Evolutionary conservation across 441 rosid genomes (phyloP), one percentile per base, ranked within the genome.

Genomic region (Erodium trifolium): DNA sequence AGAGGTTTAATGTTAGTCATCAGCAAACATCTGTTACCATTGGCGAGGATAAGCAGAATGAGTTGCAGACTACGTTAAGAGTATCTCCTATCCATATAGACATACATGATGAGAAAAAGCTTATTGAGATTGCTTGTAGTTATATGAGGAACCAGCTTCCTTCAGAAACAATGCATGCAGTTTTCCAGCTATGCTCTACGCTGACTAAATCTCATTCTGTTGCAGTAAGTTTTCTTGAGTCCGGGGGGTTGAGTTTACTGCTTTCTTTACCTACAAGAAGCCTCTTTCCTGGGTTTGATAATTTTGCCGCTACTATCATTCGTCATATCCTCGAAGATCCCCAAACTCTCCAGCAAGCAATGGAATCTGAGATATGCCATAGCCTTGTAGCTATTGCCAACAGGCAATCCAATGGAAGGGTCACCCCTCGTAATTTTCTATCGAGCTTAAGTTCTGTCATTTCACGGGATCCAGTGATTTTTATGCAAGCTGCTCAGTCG

Each of bases 301-400:
- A 74, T 80, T 77, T 92, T 82, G 91, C 94, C 77, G 91, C 97
- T 65, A 86, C 90, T 73, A 90, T 94, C 18, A 84, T 92, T 77
- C 91, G 99, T 34, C 97, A 94, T 68, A 85, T 88, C 77, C 96
- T 94, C 71, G 99, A 94, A 81, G 99, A 94, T 86, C 94, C 99
- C 29, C 96, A 88, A 75, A 94, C 99, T 67, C 89, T 94, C 71
- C 97, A 91, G 85, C 99, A 87, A 80, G 97, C 97, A 53, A 94
- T 94, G 99, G 99, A 94, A 86, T 84, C 93, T 82, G 99, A 92
- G 83, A 94, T 94, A 75, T 85, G 82, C 80, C 99, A 88, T 72
- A 88, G 78, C 72, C 89, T 94, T 72, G 85, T 87, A 65, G 83
- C 92, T 77, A 88, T 87, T 73, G 92, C 97, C 67, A 90, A 84